Base-by-base conservation (phyloP, 1,284 basidiomycete species). In the Ceratobasidium sp. region DNA sequence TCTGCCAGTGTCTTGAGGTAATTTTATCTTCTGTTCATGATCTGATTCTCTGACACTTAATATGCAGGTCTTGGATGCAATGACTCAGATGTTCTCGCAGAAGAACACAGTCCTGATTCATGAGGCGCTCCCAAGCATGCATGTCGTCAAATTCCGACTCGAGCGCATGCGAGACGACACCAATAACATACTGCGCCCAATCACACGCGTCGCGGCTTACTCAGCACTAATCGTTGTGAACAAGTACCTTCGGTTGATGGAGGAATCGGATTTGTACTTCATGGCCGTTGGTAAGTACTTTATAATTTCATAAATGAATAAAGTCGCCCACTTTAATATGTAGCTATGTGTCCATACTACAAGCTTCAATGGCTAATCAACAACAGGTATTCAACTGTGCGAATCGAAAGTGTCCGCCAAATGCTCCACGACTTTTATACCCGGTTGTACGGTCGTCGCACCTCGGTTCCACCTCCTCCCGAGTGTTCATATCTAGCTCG, bases 41-140 rank as follows among this genome's bases (percentile, higher is more conserved):
- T n/a, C n/a, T n/a, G n/a, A n/a, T n/a, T n/a, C n/a, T n/a, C n/a
- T n/a, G n/a, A n/a, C n/a, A n/a, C n/a, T n/a, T n/a, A n/a, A n/a
- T n/a, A n/a, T n/a, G n/a, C n/a, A 63, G 62, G 43, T 64, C 2
- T 64, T 64, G 11, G 11, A 64, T 9, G 62, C n/a, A 27, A 39
- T 43, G n/a, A 64, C 62, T 4, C 39, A 4, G 24, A 3, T 7
- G 3, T 48, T 46, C 41, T 64, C 62, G 2, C 62, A 64, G 29
- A 46, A 46, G n/a, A 43, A 37, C 9, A 48, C 24, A 13, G 4
- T 43, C 22, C n/a, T 64, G 4, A 43, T 64, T 11, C 62, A 64
- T 19, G 62, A 64, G 62, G 41, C 19, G 5, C 2, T 64, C 3
- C 62, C 62, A 27, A 8, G 11, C 4, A 8, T 64, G 6, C 16